Conservation (phyloP, 1,284 basidiomycete species). For the Cryptococcus hybrid region DNA sequence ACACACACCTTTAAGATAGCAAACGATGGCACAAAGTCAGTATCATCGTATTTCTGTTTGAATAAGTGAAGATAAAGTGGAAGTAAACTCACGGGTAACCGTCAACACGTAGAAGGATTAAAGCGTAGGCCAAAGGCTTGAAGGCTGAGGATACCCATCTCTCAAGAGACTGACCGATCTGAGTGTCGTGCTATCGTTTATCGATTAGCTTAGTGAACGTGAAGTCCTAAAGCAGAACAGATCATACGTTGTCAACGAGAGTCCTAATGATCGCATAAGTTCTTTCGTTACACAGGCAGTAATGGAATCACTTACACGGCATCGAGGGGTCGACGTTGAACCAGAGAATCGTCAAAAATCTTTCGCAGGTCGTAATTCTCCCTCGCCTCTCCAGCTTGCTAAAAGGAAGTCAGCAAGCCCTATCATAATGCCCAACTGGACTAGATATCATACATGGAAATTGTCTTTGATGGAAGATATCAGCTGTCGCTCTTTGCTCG, state of each 20-base stretch:
- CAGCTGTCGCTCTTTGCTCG: background rate
- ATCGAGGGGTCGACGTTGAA: constrained; percentile 57
- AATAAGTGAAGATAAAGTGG: background rate
- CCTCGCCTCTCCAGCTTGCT: constrained; percentile 53
- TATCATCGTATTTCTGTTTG: background rate
- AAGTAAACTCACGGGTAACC: constrained; percentile 76
- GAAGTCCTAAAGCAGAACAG: background rate
- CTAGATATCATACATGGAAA: constrained; percentile 50
- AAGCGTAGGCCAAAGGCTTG: constrained; percentile 68
- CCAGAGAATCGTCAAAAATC: constrained; percentile 59
- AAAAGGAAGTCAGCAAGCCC: background rate
- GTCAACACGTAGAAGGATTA: constrained; percentile 75
- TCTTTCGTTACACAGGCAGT: too few relatives aligned
- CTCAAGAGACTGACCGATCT: constrained; percentile 57
- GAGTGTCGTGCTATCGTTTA: constrained; percentile 52
- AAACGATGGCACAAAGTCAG: background rate
- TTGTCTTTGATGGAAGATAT: constrained; percentile 34
- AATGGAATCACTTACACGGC: constrained; percentile 51
- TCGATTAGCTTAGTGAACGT: background rate
- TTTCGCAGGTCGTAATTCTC: constrained; percentile 55
- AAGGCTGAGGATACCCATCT: constrained; percentile 57
- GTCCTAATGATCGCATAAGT: constrained; percentile 36
- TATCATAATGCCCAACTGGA: background rate
- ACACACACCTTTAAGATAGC: constrained; percentile 62
- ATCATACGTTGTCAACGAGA: constrained; percentile 54